These are phyloP conservation scores for Nemania abortiva DNA, from an alignment of 2,329 filamentous ascomycete species.

Conservation along the genomic window DNA sequence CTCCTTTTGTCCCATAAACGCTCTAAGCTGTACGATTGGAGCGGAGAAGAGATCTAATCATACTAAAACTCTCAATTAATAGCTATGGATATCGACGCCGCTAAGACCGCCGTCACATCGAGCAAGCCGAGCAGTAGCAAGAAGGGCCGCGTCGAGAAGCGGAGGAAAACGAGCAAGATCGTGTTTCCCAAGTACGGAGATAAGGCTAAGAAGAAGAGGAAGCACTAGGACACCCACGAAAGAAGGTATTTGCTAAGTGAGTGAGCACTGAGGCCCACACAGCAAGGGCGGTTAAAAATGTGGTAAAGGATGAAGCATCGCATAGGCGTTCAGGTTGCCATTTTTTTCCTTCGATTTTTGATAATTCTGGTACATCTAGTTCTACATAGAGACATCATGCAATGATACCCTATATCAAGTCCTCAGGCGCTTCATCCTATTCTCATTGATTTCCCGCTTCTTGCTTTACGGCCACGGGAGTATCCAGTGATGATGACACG, in stretches of 20 bases:
- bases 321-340: slow-evolving; percentile 45
- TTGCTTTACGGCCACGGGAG: slow-evolving; percentile 16
- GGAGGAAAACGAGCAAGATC: slow-evolving; percentile 67
- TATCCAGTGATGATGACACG: slow-evolving; percentile 7
- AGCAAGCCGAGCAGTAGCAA: slow-evolving; percentile 55
- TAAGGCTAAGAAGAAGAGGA: slow-evolving; percentile 58
- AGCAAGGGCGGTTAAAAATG: slow-evolving; percentile 44
- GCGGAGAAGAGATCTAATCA: slow-evolving; percentile 30
- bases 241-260: not conserved
- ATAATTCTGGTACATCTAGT: slow-evolving; percentile 40
- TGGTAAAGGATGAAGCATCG: slow-evolving; percentile 33
- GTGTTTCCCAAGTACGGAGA: slow-evolving; percentile 71
- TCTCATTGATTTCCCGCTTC: slow-evolving; percentile 24
- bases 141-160: slow-evolving; percentile 67
- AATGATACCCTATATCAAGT: slow-evolving; percentile 47
- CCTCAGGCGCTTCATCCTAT: slow-evolving; percentile 13
- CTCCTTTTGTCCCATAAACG: not conserved
- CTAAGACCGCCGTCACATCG: slow-evolving; percentile 52
- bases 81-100: slow-evolving; percentile 70
- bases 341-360: slow-evolving; percentile 37
- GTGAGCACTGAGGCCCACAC: not conserved
- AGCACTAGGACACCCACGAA: slow-evolving; percentile 39
- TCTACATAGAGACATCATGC: slow-evolving; percentile 41
- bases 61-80: slow-evolving; percentile 29
- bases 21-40: no score